phyloP scores from a whole-genome alignment of 352 stramenopile genomes.

The Phytopythium chamaehyphon region DNA sequence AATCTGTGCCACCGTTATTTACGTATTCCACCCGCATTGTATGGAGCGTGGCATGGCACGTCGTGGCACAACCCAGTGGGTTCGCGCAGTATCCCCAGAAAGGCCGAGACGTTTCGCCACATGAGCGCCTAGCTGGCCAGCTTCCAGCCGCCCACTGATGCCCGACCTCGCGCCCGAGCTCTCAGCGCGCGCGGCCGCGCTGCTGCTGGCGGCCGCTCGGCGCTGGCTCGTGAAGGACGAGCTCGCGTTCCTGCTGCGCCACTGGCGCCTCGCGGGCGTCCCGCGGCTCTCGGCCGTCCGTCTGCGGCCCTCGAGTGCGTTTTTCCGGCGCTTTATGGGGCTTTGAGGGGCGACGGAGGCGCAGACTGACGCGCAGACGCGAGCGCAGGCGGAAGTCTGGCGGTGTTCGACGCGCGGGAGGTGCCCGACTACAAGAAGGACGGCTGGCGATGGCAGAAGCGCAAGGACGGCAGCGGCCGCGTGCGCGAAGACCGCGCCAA shows the following conservation, averaged over 20 bases:
- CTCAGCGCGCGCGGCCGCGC: slow-evolving; percentile 25
- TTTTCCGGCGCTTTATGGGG: too few species aligned
- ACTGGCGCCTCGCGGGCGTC: slow-evolving; percentile 38
- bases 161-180: slow-evolving; percentile 12
- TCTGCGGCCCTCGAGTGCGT: slow-evolving; percentile 56
- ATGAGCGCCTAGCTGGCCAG: too few species aligned
- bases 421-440: slow-evolving; percentile 84
- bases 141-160: neutral
- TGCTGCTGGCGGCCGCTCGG: slow-evolving; percentile 39
- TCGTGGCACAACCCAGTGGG: too few species aligned
- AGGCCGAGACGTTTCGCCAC: too few species aligned
- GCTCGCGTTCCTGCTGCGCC: slow-evolving; percentile 64
- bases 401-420: slow-evolving; percentile 64
- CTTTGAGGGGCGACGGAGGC: too few species aligned
- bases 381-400: slow-evolving; percentile 65
- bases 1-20: too few species aligned
- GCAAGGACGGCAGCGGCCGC: slow-evolving; percentile 75
- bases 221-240: slow-evolving; percentile 87
- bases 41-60: too few species aligned
- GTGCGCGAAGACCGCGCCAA: slow-evolving; percentile 83
- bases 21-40: too few species aligned
- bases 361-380: too few species aligned
- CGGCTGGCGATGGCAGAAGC: slow-evolving; percentile 83
- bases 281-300: slow-evolving; percentile 40
- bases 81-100: too few species aligned